A percentile compares a stretch with the other conserved stretches of the same genome.
Evolutionary conservation across 2,329 filamentous ascomycete genomes (phyloP).

Genomic region (Cladosporium halotolerans): DNA sequence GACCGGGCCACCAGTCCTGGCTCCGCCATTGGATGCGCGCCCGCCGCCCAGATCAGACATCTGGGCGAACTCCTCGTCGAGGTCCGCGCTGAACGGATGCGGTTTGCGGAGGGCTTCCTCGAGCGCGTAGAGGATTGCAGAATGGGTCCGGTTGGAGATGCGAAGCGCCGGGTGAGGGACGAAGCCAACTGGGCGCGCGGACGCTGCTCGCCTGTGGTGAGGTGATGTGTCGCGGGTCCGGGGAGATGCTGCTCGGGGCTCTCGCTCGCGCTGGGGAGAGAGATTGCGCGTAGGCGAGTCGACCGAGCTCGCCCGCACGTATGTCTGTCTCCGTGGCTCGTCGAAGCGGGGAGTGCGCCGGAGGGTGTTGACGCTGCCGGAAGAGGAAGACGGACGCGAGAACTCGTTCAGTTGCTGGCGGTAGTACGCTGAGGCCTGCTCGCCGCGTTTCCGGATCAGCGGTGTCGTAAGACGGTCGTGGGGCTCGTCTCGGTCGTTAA

Average conservation of each 20-base stretch:
- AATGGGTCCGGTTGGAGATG: conserved; percentile 78
- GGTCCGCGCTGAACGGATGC: conserved; percentile 73
- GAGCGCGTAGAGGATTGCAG: conserved; percentile 84
- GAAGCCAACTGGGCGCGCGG: conserved; percentile 16
- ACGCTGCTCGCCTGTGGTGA: conserved; percentile 28
- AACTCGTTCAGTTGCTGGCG: conserved; percentile 24
- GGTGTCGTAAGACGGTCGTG: conserved; percentile 50
- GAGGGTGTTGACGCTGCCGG: conserved; percentile 46
- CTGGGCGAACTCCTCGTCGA: conserved; percentile 78
- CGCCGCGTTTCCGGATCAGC: conserved; percentile 43
- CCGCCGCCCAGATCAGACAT: conserved; percentile 79
- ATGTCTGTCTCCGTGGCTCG: conserved; percentile 28
- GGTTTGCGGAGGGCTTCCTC: conserved; percentile 85
- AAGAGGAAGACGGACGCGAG: conserved; percentile 48
- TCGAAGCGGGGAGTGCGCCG: conserved; percentile 50
- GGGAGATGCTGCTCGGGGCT: background rate
- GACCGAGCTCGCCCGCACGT: conserved; percentile 39
- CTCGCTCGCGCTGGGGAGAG: conserved; percentile 17
- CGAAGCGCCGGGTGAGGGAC: conserved; percentile 52
- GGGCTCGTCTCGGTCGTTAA: conserved; percentile 50
- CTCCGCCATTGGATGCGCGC: conserved; percentile 52
- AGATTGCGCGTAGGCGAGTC: conserved; percentile 30
- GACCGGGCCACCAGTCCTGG: conserved; percentile 47
- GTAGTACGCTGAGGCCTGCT: conserved; percentile 33
- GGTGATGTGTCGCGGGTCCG: conserved; percentile 13